Conservation (phyloP, 2,329 filamentous ascomycete species). For the Hymenoscyphus linearis region DNA sequence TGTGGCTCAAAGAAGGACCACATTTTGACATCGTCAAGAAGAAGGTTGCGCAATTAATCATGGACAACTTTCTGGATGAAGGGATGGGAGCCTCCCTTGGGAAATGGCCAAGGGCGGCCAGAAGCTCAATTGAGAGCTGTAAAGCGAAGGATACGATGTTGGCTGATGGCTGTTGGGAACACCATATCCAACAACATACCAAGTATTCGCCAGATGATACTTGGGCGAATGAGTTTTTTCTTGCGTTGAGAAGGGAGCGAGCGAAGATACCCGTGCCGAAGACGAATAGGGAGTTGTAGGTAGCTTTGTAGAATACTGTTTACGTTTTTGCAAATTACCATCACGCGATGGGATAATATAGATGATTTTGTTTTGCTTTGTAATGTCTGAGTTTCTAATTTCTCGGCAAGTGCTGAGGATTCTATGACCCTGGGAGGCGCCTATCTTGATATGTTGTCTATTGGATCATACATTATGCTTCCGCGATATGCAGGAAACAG, state of each 20-base stretch:
- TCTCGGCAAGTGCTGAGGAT: too few species aligned
- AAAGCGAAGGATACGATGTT: conserved; percentile 32
- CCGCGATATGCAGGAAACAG: too few species aligned
- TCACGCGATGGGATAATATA: neutral
- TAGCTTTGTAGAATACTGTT: neutral
- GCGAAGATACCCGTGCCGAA: neutral
- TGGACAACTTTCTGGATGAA: conserved; percentile 63
- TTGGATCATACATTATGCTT: too few species aligned
- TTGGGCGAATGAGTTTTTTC: conserved; percentile 27
- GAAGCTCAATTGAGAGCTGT: conserved; percentile 35
- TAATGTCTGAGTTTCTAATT: too few species aligned
- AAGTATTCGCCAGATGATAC: conserved; percentile 14
- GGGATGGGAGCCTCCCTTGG: conserved; percentile 55
- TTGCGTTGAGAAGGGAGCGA: conserved; percentile 18
- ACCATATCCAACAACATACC: conserved; percentile 37
- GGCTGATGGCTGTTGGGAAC: conserved; percentile 54
- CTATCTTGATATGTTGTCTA: too few species aligned
- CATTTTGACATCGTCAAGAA: conserved; percentile 47
- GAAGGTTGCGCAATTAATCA: conserved; percentile 52
- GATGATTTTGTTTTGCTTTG: neutral
- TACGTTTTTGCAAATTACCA: neutral
- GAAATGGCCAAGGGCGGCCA: conserved; percentile 45
- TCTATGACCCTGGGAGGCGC: too few species aligned
- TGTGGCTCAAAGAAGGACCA: conserved; percentile 43
- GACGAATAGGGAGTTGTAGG: neutral